These are phyloP conservation scores for Sporothrix mexicana DNA, from an alignment of 2,329 filamentous ascomycete genomes.

Conservation along the genomic window DNA sequence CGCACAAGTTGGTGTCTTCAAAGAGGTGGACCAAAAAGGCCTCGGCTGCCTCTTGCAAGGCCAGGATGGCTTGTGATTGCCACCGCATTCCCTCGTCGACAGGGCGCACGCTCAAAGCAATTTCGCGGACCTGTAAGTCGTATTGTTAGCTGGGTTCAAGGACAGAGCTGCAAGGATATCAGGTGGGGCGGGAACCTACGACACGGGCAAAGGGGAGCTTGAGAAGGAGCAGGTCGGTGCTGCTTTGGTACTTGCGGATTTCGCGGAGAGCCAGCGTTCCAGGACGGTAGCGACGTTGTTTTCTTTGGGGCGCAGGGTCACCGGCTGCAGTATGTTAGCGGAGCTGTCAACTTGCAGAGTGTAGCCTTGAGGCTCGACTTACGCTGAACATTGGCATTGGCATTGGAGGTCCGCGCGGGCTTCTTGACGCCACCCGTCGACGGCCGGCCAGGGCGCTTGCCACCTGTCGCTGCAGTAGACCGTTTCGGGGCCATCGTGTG, in stretches of 20 bases:
- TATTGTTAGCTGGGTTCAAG: not conserved
- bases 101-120: conserved; percentile 69
- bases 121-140: conserved; percentile 67
- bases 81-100: conserved; percentile 77
- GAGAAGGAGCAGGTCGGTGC: conserved; percentile 81
- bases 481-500: conserved; percentile 28
- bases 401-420: conserved; percentile 4
- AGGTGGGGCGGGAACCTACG: conserved; percentile 49
- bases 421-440: conserved; percentile 30
- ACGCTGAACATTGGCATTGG: conserved; percentile 22
- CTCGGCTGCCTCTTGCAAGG: conserved; percentile 93
- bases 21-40: conserved; percentile 97
- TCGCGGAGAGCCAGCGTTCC: conserved; percentile 89
- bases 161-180: not conserved
- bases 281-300: conserved; percentile 70
- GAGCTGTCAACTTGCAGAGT: conserved; percentile 35
- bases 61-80: conserved; percentile 94
- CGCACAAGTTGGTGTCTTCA: conserved; percentile 93
- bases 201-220: conserved; percentile 82
- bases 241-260: conserved; percentile 88
- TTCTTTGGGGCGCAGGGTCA: conserved; percentile 69
- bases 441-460: conserved; percentile 25
- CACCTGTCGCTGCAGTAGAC: not conserved
- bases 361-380: not conserved
- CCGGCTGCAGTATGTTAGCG: conserved; percentile 59